Conservation (phyloP, 202 grass and related monocot genomes). For the Setaria viridis region DNA sequence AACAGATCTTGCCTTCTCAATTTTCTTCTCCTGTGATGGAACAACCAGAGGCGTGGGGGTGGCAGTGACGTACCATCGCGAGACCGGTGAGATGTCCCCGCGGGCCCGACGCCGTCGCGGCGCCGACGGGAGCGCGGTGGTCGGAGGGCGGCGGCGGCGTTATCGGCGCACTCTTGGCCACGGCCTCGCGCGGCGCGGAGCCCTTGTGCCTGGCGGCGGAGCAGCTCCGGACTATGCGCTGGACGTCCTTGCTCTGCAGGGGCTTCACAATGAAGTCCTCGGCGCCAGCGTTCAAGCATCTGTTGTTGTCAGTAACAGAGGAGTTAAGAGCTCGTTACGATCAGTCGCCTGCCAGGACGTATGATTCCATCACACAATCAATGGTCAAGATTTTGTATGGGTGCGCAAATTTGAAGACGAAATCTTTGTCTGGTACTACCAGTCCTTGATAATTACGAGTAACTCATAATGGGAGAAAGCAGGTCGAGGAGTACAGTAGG, state of each 20-base stretch:
- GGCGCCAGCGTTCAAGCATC: conserved; percentile 72
- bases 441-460: not conserved
- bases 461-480: not conserved
- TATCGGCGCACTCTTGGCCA: conserved; percentile 40
- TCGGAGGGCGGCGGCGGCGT: not conserved
- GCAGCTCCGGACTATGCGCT: conserved; percentile 64
- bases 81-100: conserved; percentile 59
- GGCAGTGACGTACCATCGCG: conserved; percentile 57
- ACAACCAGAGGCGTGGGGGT: no score
- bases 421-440: conserved; percentile 10
- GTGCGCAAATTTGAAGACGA: conserved; percentile 21
- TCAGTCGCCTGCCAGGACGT: conserved; percentile 11
- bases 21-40: no score
- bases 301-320: not conserved
- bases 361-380: not conserved
- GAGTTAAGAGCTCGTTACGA: not conserved
- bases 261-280: conserved; percentile 95
- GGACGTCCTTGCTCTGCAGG: conserved; percentile 85
- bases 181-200: conserved; percentile 13
- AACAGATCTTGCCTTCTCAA: no score
- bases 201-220: conserved; percentile 9
- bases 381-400: conserved; percentile 8
- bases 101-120: conserved; percentile 40
- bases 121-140: not conserved
- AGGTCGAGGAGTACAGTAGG: not conserved